Conservation (phyloP, 1,284 basidiomycete genomes). For the Malassezia equina region DNA sequence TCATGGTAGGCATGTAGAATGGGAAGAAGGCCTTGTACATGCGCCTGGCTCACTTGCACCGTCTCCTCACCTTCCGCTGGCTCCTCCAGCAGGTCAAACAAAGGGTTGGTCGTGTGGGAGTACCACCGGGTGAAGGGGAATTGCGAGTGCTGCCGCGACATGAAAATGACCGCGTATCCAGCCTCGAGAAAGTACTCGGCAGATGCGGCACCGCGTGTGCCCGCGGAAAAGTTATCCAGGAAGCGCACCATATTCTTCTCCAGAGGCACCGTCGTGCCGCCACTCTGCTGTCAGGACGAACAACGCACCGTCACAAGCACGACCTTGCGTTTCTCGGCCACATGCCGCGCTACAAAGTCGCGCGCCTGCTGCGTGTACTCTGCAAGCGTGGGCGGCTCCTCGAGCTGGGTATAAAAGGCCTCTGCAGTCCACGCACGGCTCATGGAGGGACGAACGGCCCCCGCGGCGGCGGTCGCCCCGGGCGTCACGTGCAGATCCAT, state of each 20-base stretch:
- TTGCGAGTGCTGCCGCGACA: slow-evolving; percentile 92
- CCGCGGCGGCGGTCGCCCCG: background rate
- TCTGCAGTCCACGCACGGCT: slow-evolving; percentile 13
- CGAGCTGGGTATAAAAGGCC: slow-evolving; percentile 7
- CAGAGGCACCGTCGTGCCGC: slow-evolving; percentile 44
- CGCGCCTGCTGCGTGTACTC: background rate
- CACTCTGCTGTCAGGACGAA: slow-evolving; percentile 51
- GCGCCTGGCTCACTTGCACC: slow-evolving; percentile 61
- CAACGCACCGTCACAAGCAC: slow-evolving; percentile 80
- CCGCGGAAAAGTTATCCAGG: slow-evolving; percentile 96
- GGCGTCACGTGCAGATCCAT: background rate
- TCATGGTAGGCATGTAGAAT: slow-evolving; percentile 72
- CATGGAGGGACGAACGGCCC: background rate
- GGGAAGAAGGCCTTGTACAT: slow-evolving; percentile 59
- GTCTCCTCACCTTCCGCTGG: slow-evolving; percentile 23
- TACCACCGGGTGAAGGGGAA: slow-evolving; percentile 95
- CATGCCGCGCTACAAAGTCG: slow-evolving; percentile 63
- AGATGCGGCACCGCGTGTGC: slow-evolving; percentile 89
- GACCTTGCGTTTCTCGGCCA: slow-evolving; percentile 60
- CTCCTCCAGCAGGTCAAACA: slow-evolving; percentile 85
- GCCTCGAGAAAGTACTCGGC: slow-evolving; percentile 89
- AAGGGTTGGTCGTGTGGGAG: slow-evolving; percentile 92
- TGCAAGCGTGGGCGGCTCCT: background rate
- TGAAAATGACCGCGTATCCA: slow-evolving; percentile 94
- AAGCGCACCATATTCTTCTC: slow-evolving; percentile 63